Percentiles rank a stretch among this genome's conserved stretches.
These are phyloP conservation scores for Suillus ampliporus DNA, from an alignment of 768 basidiomycete genomes.

Conservation along the genomic window DNA sequence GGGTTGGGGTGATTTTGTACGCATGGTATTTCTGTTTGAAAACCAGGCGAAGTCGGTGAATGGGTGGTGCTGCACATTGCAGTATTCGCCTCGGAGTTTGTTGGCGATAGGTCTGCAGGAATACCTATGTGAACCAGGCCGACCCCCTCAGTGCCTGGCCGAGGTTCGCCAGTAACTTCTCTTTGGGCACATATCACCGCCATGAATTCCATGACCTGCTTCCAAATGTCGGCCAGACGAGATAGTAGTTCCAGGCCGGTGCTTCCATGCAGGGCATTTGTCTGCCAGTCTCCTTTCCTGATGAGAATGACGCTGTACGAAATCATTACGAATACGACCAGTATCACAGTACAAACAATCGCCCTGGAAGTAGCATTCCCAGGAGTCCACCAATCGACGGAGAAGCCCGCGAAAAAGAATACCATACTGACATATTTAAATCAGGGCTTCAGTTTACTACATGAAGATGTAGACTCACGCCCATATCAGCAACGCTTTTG, in stretches of 20 bases:
- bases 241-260: not conserved
- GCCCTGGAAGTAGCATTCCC: constrained; percentile 17
- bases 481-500: constrained; percentile 63
- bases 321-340: constrained; percentile 39
- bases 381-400: constrained; percentile 29
- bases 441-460: not conserved
- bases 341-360: constrained; percentile 38
- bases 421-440: constrained; percentile 26
- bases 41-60: not conserved
- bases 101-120: not conserved
- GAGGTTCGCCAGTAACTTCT: not conserved
- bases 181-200: too few relatives aligned
- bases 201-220: not conserved
- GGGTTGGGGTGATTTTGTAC: not conserved
- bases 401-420: constrained; percentile 34
- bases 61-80: not conserved
- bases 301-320: constrained; percentile 49
- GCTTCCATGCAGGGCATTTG: not conserved
- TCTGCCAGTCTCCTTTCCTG: constrained; percentile 24
- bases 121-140: not conserved
- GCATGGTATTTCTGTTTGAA: not conserved
- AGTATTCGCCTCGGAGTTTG: not conserved
- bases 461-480: constrained; percentile 44
- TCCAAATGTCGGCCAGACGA: not conserved
- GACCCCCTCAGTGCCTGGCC: not conserved